Evolutionary conservation across 345 rosid species (phyloP), one percentile per base, ranked within the genome.

Genomic region (Noccaea caerulescens): DNA sequence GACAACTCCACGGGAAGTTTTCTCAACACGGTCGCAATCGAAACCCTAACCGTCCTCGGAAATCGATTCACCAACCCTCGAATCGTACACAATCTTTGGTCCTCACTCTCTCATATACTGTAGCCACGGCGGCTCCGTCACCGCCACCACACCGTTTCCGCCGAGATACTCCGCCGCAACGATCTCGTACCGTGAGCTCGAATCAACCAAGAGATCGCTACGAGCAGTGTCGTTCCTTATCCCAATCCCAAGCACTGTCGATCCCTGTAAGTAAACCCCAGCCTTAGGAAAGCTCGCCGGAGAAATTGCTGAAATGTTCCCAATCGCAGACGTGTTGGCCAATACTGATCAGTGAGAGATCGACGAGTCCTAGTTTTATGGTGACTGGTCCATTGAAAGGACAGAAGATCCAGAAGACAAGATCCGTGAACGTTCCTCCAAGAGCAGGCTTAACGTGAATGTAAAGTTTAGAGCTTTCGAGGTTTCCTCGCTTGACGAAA

Each of bases 281-380:
- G 91, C 81, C 63, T 71, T 87, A 32, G 93, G 88, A 58, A 66
- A 94, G 82, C 84, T 86, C 91, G 36, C 95, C 93, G 0, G 82
- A 82, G 58, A 89, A 91, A 83, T 91, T 93, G 84, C 92, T 93
- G 75, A 86, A 85, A 77, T 93, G 97, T 77, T 91, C 98, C 97
- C 96, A 91, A 39, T 93, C 97, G n/a, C 91, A 85, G 4, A 91
- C 89, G 75, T 91, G 96, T 79, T 89, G 91, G 6, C 98, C 98
- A 8, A 86, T 82, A 63, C 72, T 81, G 72, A 81, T 60, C 46
- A 93, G 77, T 12, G 86, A 32, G 60, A 87, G 7, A 43, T 66
- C 84, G 63, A 84, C 3, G 0, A 72, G 61, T 65, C 94, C 92
- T 8, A 86, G 64, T 63, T 89, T 91, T 50, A 93, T 79, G 10